Evolutionary conservation across 352 stramenopile species (phyloP).

Genomic region (Pythium angustatum): DNA sequence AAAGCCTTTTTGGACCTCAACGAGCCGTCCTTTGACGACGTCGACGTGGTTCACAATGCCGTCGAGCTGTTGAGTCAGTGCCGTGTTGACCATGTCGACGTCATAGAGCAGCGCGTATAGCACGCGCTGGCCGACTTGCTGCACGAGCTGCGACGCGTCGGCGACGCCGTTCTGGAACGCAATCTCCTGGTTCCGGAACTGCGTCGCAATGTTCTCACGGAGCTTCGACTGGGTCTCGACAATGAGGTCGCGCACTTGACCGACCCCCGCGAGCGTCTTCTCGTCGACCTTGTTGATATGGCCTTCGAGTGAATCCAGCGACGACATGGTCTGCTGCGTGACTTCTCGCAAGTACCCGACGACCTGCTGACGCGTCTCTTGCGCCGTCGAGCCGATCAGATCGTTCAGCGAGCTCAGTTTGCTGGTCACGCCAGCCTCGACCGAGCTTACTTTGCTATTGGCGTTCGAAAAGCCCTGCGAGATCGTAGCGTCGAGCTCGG

Average conservation of each 20-base stretch:
- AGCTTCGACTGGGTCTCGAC: background rate
- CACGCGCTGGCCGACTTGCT: background rate
- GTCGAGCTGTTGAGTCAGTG: conserved; percentile 3
- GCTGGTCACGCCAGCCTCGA: background rate
- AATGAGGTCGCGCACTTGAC: background rate
- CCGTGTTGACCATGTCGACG: conserved; percentile 4
- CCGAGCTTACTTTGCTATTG: background rate
- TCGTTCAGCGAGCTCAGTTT: conserved; percentile 1
- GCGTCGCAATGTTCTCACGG: background rate
- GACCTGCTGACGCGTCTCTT: conserved; percentile 1
- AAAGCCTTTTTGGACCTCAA: background rate
- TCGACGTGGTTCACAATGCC: conserved; percentile 1
- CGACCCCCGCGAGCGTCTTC: background rate
- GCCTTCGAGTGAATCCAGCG: background rate
- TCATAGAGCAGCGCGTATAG: conserved; percentile 8
- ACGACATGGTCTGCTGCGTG: conserved; percentile 1
- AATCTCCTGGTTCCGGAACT: conserved; percentile 4
- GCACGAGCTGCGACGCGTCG: background rate
- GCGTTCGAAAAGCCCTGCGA: background rate
- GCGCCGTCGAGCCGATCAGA: conserved; percentile 1
- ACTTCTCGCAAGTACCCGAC: background rate
- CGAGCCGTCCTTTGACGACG: conserved; percentile 5
- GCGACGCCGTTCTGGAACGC: background rate
- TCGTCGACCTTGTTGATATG: conserved; percentile 1
- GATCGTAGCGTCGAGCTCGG: background rate